Base-by-base conservation (phyloP, 805 yeast species). In the Vanderwaltozyma verrucispora region DNA sequence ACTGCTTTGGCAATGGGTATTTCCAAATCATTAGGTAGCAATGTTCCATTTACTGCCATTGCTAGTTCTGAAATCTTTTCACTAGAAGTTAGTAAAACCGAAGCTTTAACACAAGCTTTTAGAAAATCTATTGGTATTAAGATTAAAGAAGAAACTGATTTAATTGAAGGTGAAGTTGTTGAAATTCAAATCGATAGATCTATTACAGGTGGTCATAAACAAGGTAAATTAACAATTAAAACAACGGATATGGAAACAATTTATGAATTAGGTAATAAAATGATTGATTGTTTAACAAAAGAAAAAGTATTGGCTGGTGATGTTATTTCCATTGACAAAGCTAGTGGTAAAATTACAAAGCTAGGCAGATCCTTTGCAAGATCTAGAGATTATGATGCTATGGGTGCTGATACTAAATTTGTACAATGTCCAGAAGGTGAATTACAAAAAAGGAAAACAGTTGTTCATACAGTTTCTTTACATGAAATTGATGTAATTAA, bases 381-480 rank as follows among this genome's bases (percentile, higher is more conserved):
- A 50, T 94, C 96, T 5, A 75, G 98, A 51, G 98, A 92, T 63
- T 92, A 92, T 62, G 99, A 92, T 64, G 96, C 97, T 32, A 86
- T 87, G 94, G 95, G 95, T 16, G 95, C 96, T 37, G 97, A 94
- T 47, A 88, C 96, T 35, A 88, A 87, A 63, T 92, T 92, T 60
- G 95, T 92, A 41, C 96, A 92, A 63, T 82, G 95, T 59, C 99
- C 99, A 28, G 96, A 92, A 60, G 99, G 99, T 40, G 99, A 92
- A 68, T 75, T 92, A 55, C 98, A 92, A 67, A 84, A 85, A 57
- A 78, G 96, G 54, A 86, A 85, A 57, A 94, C 87, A 56, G 94
- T 87, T 26, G 95, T 88, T 26, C 99, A 92, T 64, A 94, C 96
- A 2, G 96, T 92, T n/a, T 85, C 96, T 2, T 69, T 92, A 49